These are phyloP conservation scores for Tilletia horrida DNA, from an alignment of 1,284 basidiomycete genomes.

Conservation along the genomic window DNA sequence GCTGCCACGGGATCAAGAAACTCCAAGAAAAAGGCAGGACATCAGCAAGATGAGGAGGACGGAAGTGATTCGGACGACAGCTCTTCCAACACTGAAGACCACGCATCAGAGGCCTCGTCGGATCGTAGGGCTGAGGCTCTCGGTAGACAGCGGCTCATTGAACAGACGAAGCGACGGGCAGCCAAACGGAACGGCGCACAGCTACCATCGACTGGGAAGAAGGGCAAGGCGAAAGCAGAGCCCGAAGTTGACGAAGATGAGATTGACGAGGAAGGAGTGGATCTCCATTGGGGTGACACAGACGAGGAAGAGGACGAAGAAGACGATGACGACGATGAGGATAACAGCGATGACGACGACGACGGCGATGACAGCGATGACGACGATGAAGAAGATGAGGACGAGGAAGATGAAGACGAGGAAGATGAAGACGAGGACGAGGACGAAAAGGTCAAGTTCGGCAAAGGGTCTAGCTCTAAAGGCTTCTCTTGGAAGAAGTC, in stretches of 20 bases:
- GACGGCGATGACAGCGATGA: constrained; percentile 19
- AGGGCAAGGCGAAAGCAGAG: background rate
- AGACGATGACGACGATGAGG: constrained; percentile 1
- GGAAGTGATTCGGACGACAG: background rate
- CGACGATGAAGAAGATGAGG: constrained; percentile 26
- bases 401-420: constrained; percentile 23
- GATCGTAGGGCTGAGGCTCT: background rate
- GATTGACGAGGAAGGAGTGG: background rate
- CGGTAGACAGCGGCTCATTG: constrained; percentile 9
- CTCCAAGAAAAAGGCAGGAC: background rate
- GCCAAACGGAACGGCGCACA: background rate
- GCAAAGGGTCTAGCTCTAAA: constrained; percentile 24
- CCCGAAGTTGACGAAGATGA: background rate
- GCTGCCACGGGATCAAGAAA: background rate
- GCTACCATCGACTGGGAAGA: background rate
- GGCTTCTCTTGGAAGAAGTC: constrained; percentile 62
- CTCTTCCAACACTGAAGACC: background rate
- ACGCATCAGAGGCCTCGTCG: background rate
- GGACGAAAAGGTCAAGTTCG: constrained; percentile 24
- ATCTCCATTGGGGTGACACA: constrained; percentile 15
- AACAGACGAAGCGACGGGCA: constrained; percentile 3
- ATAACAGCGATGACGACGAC: background rate
- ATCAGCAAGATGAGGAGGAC: background rate
- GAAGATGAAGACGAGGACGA: constrained; percentile 28
- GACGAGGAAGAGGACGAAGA: constrained; percentile 22